Evolutionary conservation across 805 yeast genomes (phyloP).

Genomic region (Millerago galiae): DNA sequence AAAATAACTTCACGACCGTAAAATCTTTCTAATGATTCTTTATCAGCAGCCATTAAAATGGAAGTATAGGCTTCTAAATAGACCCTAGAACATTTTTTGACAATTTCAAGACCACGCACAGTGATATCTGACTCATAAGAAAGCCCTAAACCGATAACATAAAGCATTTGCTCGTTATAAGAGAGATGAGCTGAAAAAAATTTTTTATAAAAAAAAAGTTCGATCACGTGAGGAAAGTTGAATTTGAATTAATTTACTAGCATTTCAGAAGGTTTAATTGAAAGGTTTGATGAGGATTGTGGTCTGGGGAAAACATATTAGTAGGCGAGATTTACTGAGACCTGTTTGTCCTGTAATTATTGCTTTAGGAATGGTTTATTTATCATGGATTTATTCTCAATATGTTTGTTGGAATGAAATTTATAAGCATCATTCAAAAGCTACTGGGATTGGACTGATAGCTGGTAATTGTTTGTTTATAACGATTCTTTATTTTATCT

Average conservation of each 20-base stretch:
- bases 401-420: slow-evolving; percentile 26
- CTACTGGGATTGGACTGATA: slow-evolving; percentile 28
- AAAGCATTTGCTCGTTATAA: slow-evolving; percentile 50
- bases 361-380: slow-evolving; percentile 9
- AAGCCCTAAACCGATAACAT: slow-evolving; percentile 86
- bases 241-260: too few species aligned
- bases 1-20: slow-evolving; percentile 80
- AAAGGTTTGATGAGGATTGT: background rate
- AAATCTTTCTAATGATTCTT: slow-evolving; percentile 66
- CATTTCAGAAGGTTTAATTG: background rate
- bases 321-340: background rate
- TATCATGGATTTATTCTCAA: slow-evolving; percentile 22
- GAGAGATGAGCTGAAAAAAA: background rate
- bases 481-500: slow-evolving; percentile 27
- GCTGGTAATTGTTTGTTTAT: slow-evolving; percentile 25
- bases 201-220: background rate
- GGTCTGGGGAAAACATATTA: background rate
- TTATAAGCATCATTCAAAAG: slow-evolving; percentile 18
- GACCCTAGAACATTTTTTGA: slow-evolving; percentile 80
- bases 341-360: slow-evolving; percentile 10
- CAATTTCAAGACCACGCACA: slow-evolving; percentile 85
- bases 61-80: slow-evolving; percentile 94
- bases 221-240: background rate
- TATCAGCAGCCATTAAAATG: slow-evolving; percentile 87
- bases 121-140: slow-evolving; percentile 88